Conservation (phyloP, 768 basidiomycete genomes). For the Lentinula guzmanii region DNA sequence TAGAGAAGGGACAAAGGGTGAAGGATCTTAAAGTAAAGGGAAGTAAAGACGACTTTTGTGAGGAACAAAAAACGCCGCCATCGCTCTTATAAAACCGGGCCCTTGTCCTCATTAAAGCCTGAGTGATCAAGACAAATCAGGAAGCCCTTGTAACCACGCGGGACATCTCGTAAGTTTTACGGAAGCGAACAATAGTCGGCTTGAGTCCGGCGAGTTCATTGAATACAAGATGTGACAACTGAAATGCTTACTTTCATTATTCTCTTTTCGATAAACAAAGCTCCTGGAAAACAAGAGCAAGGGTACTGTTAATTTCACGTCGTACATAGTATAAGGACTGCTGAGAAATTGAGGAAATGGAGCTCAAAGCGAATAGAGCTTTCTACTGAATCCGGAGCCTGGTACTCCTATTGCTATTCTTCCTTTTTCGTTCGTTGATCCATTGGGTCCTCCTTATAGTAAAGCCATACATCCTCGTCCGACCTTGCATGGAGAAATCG, state of each 20-base stretch:
- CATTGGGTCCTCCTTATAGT: background rate
- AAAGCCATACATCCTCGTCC: background rate
- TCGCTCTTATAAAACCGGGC: background rate
- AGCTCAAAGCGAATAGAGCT: background rate
- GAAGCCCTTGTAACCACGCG: background rate
- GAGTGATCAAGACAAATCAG: background rate
- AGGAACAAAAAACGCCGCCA: background rate
- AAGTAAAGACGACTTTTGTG: background rate
- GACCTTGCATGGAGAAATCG: background rate
- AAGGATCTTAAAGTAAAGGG: background rate
- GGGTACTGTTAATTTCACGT: background rate
- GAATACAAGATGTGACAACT: background rate
- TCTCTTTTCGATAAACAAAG: background rate
- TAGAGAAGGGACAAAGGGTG: background rate
- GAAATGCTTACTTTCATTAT: background rate
- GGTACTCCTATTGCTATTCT: background rate
- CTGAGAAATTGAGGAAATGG: background rate
- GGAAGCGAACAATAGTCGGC: background rate
- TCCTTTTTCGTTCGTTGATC: background rate
- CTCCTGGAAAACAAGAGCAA: background rate
- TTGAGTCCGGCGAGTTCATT: background rate
- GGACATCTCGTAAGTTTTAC: background rate
- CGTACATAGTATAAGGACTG: too few species aligned
- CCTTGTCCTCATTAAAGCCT: conserved; percentile 1
- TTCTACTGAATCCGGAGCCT: background rate